Evolutionary conservation across 495 filamentous ascomycete species (phyloP), one percentile per base, ranked within the genome.

Genomic region (Penicillium salamii): DNA sequence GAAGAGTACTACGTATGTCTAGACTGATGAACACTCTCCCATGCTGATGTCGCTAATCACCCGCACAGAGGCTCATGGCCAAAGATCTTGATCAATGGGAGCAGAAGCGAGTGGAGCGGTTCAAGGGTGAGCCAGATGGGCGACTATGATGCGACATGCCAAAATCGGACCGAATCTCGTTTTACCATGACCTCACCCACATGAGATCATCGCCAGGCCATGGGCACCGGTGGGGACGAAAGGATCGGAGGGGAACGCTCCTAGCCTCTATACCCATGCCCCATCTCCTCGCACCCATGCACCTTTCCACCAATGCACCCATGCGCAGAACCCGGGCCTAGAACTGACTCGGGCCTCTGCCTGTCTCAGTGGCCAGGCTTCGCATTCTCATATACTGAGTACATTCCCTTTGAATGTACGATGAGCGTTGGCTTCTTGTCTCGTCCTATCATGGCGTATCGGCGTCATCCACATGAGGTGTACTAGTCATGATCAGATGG

Each of bases 51-150:
- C 23, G 4, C 14, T 26, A 37, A 36, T 9, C 26, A 21, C 28
- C 4, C 36, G 37, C 17, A 45, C 65, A 96, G 91, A 85, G 86
- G 69, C 75, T 97, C 13, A 87, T 91, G 53, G 87, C 85, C 23
- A 95, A 97, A 70, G 91, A 97, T 66, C 62, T 96, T 42, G 92
- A 97, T 59, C 78, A 89, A 58, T 99, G 95, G 95, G 95, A 99
- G 65, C 91, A 96, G 63, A 93, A 89, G 67, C 80, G 95, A 40
- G 90, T 97, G 12, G 80, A 91, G 70, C 77, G 95, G 58, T 79
- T 97, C 46, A 77, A 84, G 21, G 95, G 95, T 12, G 95, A 99
- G 69, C 82, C 77, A 26, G 91, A 99, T 70, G 95, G 95, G 13
- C 78, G 87, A 33, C 55, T 96, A 49, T 92, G 76, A 83, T 15